These are phyloP conservation scores for Tulasnella sp. DNA, from an alignment of 768 basidiomycete species.

Conservation along the genomic window DNA sequence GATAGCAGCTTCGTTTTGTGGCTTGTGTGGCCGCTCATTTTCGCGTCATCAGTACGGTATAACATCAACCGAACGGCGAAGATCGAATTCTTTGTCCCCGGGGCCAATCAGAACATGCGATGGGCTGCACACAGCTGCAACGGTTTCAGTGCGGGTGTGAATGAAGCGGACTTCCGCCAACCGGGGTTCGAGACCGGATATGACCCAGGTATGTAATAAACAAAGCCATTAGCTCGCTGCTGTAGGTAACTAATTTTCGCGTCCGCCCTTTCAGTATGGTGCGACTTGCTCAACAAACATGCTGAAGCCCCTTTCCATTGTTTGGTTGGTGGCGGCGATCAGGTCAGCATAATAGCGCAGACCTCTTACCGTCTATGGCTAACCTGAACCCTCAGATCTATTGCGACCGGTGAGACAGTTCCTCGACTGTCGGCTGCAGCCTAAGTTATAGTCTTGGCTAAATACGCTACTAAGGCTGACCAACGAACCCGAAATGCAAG, in stretches of 20 bases:
- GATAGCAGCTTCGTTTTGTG: background rate
- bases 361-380: background rate
- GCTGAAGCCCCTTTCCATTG: conserved; percentile 73
- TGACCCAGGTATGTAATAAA: conserved; percentile 44
- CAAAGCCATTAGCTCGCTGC: background rate
- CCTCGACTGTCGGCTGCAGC: background rate
- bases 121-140: conserved; percentile 90
- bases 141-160: conserved; percentile 82
- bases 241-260: background rate
- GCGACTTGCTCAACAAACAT: conserved; percentile 82
- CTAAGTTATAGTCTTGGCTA: background rate
- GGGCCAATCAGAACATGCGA: conserved; percentile 70
- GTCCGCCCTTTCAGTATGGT: conserved; percentile 52
- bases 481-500: conserved; percentile 80
- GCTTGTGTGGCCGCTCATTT: background rate
- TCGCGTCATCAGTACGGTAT: conserved; percentile 47
- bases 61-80: conserved; percentile 71
- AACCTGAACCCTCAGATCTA: conserved; percentile 42
- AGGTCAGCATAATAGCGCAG: conserved; percentile 29
- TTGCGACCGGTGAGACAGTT: conserved; percentile 55
- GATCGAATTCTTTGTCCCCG: conserved; percentile 79
- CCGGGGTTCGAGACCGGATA: conserved; percentile 74
- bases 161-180: conserved; percentile 76
- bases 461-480: conserved; percentile 46
- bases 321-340: conserved; percentile 92